A percentile compares a stretch with the other conserved stretches of the same genome.
Conservation (phyloP, 2,329 filamentous ascomycete species). For the Amesomyces nigricolor region DNA sequence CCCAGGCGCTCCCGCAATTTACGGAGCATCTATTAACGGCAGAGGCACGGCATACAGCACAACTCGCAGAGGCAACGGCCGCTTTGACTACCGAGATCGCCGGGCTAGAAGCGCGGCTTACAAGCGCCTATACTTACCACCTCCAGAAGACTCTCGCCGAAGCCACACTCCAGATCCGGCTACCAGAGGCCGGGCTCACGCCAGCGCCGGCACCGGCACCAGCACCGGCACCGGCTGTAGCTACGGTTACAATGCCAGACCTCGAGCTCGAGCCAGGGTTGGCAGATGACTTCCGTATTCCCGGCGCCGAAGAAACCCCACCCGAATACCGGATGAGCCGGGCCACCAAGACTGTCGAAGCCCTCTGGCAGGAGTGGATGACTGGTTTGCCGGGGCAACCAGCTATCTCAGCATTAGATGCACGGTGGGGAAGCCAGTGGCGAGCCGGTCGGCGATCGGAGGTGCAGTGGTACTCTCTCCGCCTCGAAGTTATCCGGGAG, state of each 20-base stretch:
- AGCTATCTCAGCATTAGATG: too few species aligned
- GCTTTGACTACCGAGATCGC: conserved; percentile 1
- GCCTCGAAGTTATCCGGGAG: neutral
- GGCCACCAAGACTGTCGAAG: conserved; percentile 1
- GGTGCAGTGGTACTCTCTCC: neutral
- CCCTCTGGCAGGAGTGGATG: neutral
- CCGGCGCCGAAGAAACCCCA: too few species aligned
- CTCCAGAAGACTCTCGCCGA: neutral
- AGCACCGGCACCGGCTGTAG: neutral
- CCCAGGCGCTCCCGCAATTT: neutral
- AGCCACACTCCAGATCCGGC: too few species aligned
- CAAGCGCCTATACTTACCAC: neutral
- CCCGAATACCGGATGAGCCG: conserved; percentile 1
- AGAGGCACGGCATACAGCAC: neutral
- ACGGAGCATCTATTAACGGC: conserved; percentile 1
- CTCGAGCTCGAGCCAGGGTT: neutral
- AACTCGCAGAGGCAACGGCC: neutral
- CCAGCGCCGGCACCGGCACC: too few species aligned
- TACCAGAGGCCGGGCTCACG: too few species aligned
- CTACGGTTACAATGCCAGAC: neutral
- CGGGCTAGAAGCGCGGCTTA: neutral
- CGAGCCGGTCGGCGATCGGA: neutral
- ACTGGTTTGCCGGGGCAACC: neutral
- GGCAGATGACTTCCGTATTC: too few species aligned
- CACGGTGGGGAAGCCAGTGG: too few species aligned